Percentiles rank a stretch among this genome's conserved stretches.
Conservation (phyloP, 2,329 filamentous ascomycete genomes). For the Penicillium digitatum region DNA sequence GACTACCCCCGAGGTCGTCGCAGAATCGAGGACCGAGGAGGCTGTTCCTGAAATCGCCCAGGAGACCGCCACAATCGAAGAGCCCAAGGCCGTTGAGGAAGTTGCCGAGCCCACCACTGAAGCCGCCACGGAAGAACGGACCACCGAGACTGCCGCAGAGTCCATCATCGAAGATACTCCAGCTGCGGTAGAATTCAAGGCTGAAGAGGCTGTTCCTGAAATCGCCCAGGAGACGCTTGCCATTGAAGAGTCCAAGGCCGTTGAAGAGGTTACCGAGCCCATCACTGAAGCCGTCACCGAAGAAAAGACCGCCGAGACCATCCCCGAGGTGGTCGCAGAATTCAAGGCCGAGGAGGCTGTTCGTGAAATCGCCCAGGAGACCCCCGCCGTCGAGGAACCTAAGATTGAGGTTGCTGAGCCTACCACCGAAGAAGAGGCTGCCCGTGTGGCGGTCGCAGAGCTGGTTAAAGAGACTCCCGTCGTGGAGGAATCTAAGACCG, state of each 20-base stretch:
- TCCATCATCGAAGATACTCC: background rate
- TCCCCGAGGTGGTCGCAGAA: background rate
- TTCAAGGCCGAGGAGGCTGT: background rate
- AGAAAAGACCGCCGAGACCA: constrained; percentile 1
- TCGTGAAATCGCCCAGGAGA: constrained; percentile 4
- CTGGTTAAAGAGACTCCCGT: background rate
- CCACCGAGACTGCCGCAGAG: constrained; percentile 1
- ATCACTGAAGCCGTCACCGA: background rate
- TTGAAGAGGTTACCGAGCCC: background rate
- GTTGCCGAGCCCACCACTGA: background rate
- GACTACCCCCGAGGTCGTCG: background rate
- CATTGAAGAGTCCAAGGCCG: background rate
- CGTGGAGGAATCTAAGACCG: background rate
- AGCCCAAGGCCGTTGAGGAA: background rate
- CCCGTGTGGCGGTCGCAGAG: background rate
- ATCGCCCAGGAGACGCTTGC: background rate
- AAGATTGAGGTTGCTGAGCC: background rate
- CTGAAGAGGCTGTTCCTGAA: constrained; percentile 2
- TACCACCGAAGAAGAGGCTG: constrained; percentile 3
- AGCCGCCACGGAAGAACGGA: background rate
- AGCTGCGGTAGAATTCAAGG: background rate
- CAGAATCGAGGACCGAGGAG: background rate
- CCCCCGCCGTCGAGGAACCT: background rate
- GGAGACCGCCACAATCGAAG: background rate
- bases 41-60: constrained; percentile 6